Conservation (phyloP, 352 stramenopile genomes). For the Globisporangium spiculum region DNA sequence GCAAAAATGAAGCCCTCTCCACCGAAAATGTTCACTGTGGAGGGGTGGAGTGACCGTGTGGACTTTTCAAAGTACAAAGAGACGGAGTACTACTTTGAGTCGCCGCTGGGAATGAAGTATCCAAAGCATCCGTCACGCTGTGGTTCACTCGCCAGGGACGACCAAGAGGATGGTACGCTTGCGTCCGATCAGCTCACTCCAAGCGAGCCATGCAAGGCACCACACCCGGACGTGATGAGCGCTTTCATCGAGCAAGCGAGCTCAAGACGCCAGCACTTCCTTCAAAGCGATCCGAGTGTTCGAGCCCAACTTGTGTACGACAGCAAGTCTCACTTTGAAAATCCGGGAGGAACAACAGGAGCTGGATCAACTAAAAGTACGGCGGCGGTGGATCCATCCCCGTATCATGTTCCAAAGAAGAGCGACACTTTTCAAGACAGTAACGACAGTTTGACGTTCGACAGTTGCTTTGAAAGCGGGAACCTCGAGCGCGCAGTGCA, state of each 20-base stretch:
- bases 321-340: constrained; percentile 25
- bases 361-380: constrained; percentile 6
- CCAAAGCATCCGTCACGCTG: constrained; percentile 29
- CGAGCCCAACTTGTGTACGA: constrained; percentile 60
- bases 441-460: constrained; percentile 73
- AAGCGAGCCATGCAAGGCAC: constrained; percentile 21
- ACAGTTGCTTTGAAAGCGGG: constrained; percentile 91
- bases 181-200: constrained; percentile 15
- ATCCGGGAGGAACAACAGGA: not conserved
- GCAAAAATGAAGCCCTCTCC: not conserved
- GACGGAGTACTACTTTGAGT: constrained; percentile 17
- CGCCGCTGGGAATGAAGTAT: constrained; percentile 10
- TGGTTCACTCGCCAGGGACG: not conserved
- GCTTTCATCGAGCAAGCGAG: constrained; percentile 30
- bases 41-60: constrained; percentile 5
- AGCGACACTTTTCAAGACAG: constrained; percentile 20
- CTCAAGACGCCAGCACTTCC: constrained; percentile 28
- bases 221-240: constrained; percentile 14
- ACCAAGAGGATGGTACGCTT: constrained; percentile 1
- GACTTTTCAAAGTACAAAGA: constrained; percentile 14
- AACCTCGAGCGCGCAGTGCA: constrained; percentile 88
- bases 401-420: constrained; percentile 38
- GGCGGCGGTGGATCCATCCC: constrained; percentile 10
- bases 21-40: constrained; percentile 8
- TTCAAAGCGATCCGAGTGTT: constrained; percentile 27